Evolutionary conservation across 441 rosid species (phyloP).

Genomic region (Gossypium schwendimanii): DNA sequence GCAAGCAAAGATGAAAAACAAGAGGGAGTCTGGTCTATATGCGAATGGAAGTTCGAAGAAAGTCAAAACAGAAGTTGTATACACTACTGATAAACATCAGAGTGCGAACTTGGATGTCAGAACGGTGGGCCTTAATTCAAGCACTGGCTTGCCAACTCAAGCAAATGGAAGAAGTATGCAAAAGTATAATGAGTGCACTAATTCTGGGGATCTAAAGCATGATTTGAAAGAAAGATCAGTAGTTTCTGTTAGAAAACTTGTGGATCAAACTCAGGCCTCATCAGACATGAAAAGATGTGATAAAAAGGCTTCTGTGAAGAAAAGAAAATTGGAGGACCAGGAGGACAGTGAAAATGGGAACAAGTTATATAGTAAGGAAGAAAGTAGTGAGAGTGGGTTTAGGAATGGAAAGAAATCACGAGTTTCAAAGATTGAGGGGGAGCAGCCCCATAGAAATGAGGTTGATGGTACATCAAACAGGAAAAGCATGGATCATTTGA

Average conservation of each 20-base stretch:
- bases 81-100: constrained; percentile 17
- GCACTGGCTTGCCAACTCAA: constrained; percentile 18
- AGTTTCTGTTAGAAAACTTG: constrained; percentile 30
- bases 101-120: constrained; percentile 16
- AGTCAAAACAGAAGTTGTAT: constrained; percentile 27
- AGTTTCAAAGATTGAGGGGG: constrained; percentile 23
- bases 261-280: constrained; percentile 33
- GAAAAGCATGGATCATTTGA: constrained; percentile 20
- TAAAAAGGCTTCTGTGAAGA: constrained; percentile 25
- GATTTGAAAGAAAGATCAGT: constrained; percentile 29
- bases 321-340: constrained; percentile 38
- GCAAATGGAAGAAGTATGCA: constrained; percentile 22
- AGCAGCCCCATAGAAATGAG: constrained; percentile 20
- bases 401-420: constrained; percentile 31
- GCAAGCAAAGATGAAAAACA: constrained; percentile 34
- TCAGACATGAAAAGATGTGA: constrained; percentile 25
- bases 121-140: constrained; percentile 21
- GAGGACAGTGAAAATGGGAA: constrained; percentile 29
- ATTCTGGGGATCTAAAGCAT: constrained; percentile 24
- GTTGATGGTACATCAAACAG: constrained; percentile 20
- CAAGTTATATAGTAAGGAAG: constrained; percentile 29
- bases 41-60: constrained; percentile 33
- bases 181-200: constrained; percentile 17
- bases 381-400: constrained; percentile 27
- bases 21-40: constrained; percentile 36